These are phyloP conservation scores for Ophiorrhiza pumila DNA, from an alignment of 257 asterid species.

Conservation along the genomic window DNA sequence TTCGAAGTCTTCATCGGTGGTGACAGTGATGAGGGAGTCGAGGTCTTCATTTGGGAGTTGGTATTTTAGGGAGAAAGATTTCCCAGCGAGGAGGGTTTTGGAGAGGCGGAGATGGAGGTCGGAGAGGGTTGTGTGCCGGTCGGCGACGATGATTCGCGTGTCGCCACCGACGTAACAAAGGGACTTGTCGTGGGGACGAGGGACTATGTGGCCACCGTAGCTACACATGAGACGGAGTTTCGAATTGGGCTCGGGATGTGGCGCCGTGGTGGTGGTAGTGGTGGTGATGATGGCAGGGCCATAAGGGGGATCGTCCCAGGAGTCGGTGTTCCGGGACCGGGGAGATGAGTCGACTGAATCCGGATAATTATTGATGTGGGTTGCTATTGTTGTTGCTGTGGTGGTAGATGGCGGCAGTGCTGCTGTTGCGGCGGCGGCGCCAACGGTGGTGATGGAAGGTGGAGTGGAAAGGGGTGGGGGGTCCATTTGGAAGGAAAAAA, in stretches of 20 bases:
- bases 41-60: constrained; percentile 87
- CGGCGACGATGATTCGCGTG: constrained; percentile 77
- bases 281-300: too few species aligned
- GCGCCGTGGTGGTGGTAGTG: constrained; percentile 21
- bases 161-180: constrained; percentile 91
- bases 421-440: constrained; percentile 26
- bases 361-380: constrained; percentile 19
- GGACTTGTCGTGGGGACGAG: constrained; percentile 89
- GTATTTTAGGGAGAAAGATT: constrained; percentile 62
- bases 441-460: constrained; percentile 18
- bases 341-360: constrained; percentile 69
- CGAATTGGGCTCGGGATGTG: background rate
- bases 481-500: constrained; percentile 49
- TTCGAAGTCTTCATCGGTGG: constrained; percentile 84
- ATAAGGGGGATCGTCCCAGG: constrained; percentile 58
- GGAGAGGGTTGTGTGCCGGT: constrained; percentile 57
- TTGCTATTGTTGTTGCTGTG: background rate
- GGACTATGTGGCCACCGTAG: constrained; percentile 89
- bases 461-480: constrained; percentile 53
- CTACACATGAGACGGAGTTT: constrained; percentile 95
- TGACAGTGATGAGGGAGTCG: constrained; percentile 76
- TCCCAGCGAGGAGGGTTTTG: constrained; percentile 55
- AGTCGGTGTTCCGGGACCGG: constrained; percentile 53
- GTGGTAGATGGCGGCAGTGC: constrained; percentile 6
- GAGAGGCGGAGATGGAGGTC: constrained; percentile 71